phyloP scores from a whole-genome alignment of 1,139 yeast species.

The Suhomyces yuchorum region DNA sequence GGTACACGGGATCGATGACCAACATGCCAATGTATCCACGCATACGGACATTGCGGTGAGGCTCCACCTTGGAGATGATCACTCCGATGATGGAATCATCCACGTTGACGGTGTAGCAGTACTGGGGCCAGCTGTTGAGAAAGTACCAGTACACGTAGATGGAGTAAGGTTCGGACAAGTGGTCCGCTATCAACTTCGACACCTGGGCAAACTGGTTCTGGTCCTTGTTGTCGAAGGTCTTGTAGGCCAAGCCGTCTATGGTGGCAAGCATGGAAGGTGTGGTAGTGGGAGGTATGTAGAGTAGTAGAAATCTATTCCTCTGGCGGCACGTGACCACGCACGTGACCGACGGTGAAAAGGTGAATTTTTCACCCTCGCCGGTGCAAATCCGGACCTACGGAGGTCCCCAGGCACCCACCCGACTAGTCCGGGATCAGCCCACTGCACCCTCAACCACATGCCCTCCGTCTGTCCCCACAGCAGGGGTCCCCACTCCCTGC shows the following conservation, averaged over 20 bases:
- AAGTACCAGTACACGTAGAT: conserved; percentile 53
- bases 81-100: conserved; percentile 57
- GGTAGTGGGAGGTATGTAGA: background rate
- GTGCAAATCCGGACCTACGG: conserved; percentile 1
- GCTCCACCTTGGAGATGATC: conserved; percentile 80
- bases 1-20: conserved; percentile 69
- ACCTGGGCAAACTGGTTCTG: conserved; percentile 36
- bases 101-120: conserved; percentile 41
- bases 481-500: background rate
- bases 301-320: too few relatives aligned
- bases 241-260: conserved; percentile 20
- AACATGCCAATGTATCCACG: conserved; percentile 97
- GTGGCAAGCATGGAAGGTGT: conserved; percentile 7
- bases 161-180: conserved; percentile 50
- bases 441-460: background rate
- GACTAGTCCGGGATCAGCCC: conserved; percentile 1
- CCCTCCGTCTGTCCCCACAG: background rate
- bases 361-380: too few relatives aligned
- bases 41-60: conserved; percentile 67
- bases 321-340: conserved; percentile 3
- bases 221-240: conserved; percentile 21
- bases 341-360: too few relatives aligned
- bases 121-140: conserved; percentile 50
- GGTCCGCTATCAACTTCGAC: conserved; percentile 34
- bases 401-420: background rate